These are phyloP conservation scores for Solioccasus polychromus DNA, from an alignment of 768 basidiomycete genomes.

Conservation along the genomic window DNA sequence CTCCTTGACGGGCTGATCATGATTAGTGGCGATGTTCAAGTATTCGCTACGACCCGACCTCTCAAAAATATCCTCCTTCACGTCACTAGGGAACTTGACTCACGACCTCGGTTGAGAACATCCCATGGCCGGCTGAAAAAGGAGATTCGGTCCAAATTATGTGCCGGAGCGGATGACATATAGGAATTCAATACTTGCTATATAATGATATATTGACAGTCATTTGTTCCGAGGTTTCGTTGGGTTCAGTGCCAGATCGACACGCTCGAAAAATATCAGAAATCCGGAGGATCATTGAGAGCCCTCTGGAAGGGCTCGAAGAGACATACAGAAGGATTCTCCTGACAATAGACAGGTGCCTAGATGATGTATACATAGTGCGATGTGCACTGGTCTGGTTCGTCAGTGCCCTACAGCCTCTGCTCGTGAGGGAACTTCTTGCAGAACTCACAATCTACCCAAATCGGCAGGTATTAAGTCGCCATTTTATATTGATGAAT, in stretches of 20 bases:
- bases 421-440: slow-evolving; percentile 6
- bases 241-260: too few species aligned
- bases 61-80: slow-evolving; percentile 5
- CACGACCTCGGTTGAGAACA: slow-evolving; percentile 2
- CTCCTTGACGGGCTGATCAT: slow-evolving; percentile 10
- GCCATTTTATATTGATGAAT: background rate
- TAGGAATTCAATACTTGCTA: background rate
- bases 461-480: background rate
- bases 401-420: slow-evolving; percentile 5
- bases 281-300: slow-evolving; percentile 3
- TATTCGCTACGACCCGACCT: slow-evolving; percentile 10
- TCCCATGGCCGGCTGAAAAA: slow-evolving; percentile 1
- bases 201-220: too few species aligned
- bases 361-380: background rate
- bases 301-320: slow-evolving; percentile 15
- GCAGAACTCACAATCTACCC: slow-evolving; percentile 9
- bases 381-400: slow-evolving; percentile 13
- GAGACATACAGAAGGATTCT: slow-evolving; percentile 25
- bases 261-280: background rate
- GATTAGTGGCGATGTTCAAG: background rate
- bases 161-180: slow-evolving; percentile 19
- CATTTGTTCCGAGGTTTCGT: too few species aligned
- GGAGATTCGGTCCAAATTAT: slow-evolving; percentile 7
- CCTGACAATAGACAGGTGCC: slow-evolving; percentile 1
- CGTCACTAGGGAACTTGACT: slow-evolving; percentile 10